A percentile compares a stretch with the other conserved stretches of the same genome.
Evolutionary conservation across 2,329 filamentous ascomycete species (phyloP).

Genomic region (Fusarium sp.): DNA sequence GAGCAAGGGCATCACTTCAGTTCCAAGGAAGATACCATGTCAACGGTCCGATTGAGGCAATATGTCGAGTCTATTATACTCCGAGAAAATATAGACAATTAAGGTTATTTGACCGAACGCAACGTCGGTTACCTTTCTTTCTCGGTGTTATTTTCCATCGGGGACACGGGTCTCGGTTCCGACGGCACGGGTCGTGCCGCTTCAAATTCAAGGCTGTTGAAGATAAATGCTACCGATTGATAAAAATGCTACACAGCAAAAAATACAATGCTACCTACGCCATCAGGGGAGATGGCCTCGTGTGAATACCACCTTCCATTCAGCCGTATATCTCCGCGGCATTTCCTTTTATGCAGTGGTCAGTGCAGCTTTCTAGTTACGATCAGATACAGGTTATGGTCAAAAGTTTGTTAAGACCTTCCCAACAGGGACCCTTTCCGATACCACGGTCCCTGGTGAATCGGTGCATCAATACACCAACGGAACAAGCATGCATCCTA

Average conservation of each 20-base stretch:
- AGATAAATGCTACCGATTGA: neutral
- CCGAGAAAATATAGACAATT: neutral
- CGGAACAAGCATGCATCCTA: neutral
- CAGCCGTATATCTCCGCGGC: neutral
- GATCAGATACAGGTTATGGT: neutral
- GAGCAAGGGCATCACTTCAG: neutral
- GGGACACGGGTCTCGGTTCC: neutral
- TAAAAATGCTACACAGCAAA: neutral
- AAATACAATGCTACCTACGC: neutral
- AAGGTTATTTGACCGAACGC: neutral
- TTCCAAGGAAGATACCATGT: neutral
- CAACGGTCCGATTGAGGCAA: neutral
- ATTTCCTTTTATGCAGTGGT: neutral
- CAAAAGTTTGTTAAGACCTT: neutral
- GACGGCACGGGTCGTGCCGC: neutral
- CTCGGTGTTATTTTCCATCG: neutral
- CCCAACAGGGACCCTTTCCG: neutral
- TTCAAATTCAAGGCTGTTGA: neutral
- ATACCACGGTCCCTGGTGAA: neutral
- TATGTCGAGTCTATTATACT: neutral
- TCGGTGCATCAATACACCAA: neutral
- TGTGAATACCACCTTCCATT: neutral
- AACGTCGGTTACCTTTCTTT: neutral
- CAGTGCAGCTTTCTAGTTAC: neutral
- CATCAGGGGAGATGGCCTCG: neutral